Conservation (phyloP, 768 basidiomycete species). For the Phlebiopsis gigantea region DNA sequence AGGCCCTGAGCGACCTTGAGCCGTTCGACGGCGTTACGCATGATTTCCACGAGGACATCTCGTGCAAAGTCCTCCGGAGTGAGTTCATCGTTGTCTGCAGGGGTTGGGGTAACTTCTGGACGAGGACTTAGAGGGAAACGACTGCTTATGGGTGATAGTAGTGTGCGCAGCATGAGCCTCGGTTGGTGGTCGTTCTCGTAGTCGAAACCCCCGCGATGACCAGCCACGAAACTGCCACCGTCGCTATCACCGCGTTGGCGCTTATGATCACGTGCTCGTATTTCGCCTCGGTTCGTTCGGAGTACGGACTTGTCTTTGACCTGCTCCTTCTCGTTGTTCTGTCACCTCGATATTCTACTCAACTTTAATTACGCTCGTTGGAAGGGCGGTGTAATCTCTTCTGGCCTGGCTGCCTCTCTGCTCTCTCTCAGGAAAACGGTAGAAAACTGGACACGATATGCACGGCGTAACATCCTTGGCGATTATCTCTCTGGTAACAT, state of each 20-base stretch:
- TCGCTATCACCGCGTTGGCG: not conserved
- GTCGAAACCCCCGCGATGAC: not conserved
- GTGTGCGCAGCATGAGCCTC: conserved; percentile 13
- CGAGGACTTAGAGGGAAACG: conserved; percentile 13
- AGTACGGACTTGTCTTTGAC: not conserved
- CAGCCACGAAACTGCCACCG: not conserved
- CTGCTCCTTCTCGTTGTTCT: not conserved
- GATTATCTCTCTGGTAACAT: not conserved
- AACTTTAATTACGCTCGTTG: not conserved
- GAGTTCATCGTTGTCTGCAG: conserved; percentile 30
- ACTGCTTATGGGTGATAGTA: conserved; percentile 15
- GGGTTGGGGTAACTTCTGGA: not conserved
- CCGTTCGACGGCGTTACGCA: conserved; percentile 65
- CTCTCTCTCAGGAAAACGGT: not conserved
- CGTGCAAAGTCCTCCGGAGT: conserved; percentile 68
- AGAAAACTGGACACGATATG: not conserved
- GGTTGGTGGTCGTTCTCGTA: conserved; percentile 9
- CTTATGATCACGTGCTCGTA: not conserved
- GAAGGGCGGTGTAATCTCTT: too few relatives aligned
- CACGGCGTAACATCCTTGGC: not conserved
- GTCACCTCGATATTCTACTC: not conserved
- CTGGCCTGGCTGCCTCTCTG: not conserved
- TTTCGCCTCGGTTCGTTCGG: not conserved
- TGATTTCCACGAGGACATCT: conserved; percentile 65
- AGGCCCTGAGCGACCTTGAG: conserved; percentile 54